Conservation (phyloP, 352 stramenopile genomes). For the Globisporangium okanoganense region DNA sequence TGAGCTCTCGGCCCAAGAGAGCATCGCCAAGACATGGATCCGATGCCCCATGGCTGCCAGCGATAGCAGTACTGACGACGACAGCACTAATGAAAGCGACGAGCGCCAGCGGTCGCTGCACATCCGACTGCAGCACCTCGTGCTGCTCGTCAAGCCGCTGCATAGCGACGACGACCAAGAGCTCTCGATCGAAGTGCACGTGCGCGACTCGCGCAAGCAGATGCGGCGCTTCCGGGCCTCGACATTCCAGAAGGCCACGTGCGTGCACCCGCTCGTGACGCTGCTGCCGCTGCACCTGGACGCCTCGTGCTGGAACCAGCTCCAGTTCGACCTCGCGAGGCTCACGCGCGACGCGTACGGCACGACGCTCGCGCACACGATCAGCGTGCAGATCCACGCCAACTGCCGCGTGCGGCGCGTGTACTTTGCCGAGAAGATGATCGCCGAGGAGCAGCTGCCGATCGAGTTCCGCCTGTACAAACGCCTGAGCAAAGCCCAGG, state of each 20-base stretch:
- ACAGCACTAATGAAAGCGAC: neutral
- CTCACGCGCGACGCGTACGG: slow-evolving; percentile 43
- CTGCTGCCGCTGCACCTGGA: slow-evolving; percentile 43
- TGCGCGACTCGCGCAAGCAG: slow-evolving; percentile 26
- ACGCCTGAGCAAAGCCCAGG: slow-evolving; percentile 34
- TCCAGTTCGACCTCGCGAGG: slow-evolving; percentile 44
- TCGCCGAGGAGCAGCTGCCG: slow-evolving; percentile 34
- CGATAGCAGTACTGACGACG: neutral
- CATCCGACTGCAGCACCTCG: slow-evolving; percentile 43
- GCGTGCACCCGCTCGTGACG: slow-evolving; percentile 32
- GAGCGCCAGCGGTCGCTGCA: slow-evolving; percentile 26
- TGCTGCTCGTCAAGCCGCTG: slow-evolving; percentile 47
- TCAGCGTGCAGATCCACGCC: slow-evolving; percentile 50
- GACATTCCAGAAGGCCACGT: slow-evolving; percentile 42
- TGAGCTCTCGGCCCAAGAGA: slow-evolving; percentile 29
- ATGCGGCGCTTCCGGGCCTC: slow-evolving; percentile 41
- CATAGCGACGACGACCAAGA: slow-evolving; percentile 17
- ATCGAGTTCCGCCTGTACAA: slow-evolving; percentile 53
- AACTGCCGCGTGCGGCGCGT: slow-evolving; percentile 53
- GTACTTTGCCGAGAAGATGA: slow-evolving; percentile 50
- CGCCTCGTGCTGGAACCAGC: slow-evolving; percentile 45
- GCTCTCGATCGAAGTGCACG: slow-evolving; percentile 45
- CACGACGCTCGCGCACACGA: slow-evolving; percentile 30
- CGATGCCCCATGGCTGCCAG: slow-evolving; percentile 27
- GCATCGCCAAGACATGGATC: slow-evolving; percentile 43